Base-by-base conservation (phyloP, 768 basidiomycete genomes). In the Hirschioporus abietinus region DNA sequence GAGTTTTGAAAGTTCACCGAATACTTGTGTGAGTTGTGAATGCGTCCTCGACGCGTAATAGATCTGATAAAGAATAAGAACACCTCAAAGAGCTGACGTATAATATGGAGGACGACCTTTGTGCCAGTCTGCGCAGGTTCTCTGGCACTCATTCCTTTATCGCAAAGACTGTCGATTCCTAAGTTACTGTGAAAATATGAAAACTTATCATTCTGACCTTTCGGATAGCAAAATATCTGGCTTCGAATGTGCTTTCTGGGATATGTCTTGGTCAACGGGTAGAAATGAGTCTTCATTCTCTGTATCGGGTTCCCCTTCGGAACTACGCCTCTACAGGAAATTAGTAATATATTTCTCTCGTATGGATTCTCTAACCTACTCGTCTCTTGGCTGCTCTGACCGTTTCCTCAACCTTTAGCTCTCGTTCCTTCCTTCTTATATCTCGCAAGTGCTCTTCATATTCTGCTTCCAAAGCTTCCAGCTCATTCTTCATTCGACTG, bases 31-130 rank as follows among this genome's bases (percentile, higher is more conserved):
- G 3, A 99, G 85, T 72, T 99, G 96, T 1, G 96, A 96, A 77
- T 99, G 96, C 0, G 96, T 99, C 35, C 96, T 83, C 0, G 97
- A 99, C 0, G 96, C 92, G 73, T 96, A 97, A 75, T 88, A 97
- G 68, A 99, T 89, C 81, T 94, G 35, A 63, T 52, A 27, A 26
- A 70, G 71, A 42, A 69, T 52, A 10, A 52, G 42, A 52, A 3
- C 42, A 1, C 42, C 4, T 6, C 42, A 52, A 52, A 52, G 12
- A 5, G 12, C 12, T 10, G 42, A 15, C 12, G 42, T 15, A 5
- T 30, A 30, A 52, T 52, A 12, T 15, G 12, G 12, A 20, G 3
- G 4, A 52, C 12, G 15, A 52, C 42, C 42, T 52, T 52, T 15
- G 12, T 6, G 42, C 42, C 12, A 52, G 20, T 52, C 20, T 52